Evolutionary conservation across 768 basidiomycete species (phyloP).

Genomic region (Hericium coralloides): DNA sequence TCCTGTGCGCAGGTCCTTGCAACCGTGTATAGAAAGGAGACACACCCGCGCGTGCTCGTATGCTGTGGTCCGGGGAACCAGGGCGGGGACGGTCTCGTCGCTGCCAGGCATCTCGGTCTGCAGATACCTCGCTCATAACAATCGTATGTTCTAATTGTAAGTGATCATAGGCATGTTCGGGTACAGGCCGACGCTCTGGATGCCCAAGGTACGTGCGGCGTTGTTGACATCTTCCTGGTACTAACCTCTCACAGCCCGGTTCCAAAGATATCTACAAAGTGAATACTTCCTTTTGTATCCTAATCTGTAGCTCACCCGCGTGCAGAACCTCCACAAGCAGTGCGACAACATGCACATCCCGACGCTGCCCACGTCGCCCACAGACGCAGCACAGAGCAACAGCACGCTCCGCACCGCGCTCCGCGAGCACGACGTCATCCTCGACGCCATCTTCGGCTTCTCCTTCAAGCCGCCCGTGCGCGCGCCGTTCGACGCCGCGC

Average conservation of each 20-base stretch:
- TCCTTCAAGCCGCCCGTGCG: constrained; percentile 91
- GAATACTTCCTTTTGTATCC: neutral
- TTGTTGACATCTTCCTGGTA: neutral
- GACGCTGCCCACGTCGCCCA: constrained; percentile 40
- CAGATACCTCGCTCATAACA: neutral
- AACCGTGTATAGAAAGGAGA: constrained; percentile 60
- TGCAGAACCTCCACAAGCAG: constrained; percentile 72
- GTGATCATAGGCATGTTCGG: constrained; percentile 71
- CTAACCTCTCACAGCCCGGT: constrained; percentile 51
- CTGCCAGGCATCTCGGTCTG: constrained; percentile 84
- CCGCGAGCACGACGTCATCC: constrained; percentile 62
- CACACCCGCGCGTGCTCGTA: constrained; percentile 75
- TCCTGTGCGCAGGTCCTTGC: constrained; percentile 87
- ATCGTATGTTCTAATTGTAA: neutral
- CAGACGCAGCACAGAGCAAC: constrained; percentile 24
- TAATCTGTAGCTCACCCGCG: neutral
- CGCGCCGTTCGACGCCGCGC: constrained; percentile 72
- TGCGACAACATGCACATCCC: constrained; percentile 85
- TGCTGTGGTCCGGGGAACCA: constrained; percentile 98
- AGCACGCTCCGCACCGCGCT: constrained; percentile 42
- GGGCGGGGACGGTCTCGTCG: constrained; percentile 94
- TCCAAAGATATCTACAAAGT: constrained; percentile 91
- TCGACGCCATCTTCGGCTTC: constrained; percentile 98
- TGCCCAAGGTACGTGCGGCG: constrained; percentile 70
- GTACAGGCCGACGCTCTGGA: constrained; percentile 81